Evolutionary conservation across 2,329 filamentous ascomycete species (phyloP), one percentile per base, ranked within the genome.

Genomic region (Cercospora sp.): DNA sequence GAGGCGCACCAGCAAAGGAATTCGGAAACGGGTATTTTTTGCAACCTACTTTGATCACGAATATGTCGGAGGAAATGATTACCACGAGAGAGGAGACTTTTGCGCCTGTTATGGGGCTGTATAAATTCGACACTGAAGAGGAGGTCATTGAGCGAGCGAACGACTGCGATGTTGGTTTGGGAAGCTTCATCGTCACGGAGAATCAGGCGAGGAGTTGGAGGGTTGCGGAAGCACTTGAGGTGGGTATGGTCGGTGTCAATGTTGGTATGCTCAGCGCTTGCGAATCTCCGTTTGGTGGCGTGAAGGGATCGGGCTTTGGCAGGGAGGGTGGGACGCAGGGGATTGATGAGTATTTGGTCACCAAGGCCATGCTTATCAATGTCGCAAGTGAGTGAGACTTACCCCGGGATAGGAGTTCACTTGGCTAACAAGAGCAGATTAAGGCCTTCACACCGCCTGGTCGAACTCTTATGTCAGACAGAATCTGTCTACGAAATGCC

Each of bases 11-110:
- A 43, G 65, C 67, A 18, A 34, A 61, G 40, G 32, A 61, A 16
- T 28, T 59, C 58, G 61, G 69, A 5, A 69, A 69, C n/a, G 72
- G 72, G 26, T 96, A 96, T 82, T 99, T 96, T 83, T 97, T 91
- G 82, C 88, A 94, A 76, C 93, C 92, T 3, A 98, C 95, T 0
- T 90, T 98, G 45, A 88, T 99, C 68, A 90, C 91, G 8, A 91
- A 91, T 70, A 94, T 97, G 90, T 97, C 85, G 10, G 83, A 86
- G 66, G 88, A 94, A 43, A 98, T 98, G 94, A 85, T 87, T 66
- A 86, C 98, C 73, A 90, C 92, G 6, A 83, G 84, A 2, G 94
- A 98, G 80, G 95, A 99, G 84, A 98, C 94, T 0, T 99, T 99
- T 78, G 95, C 95, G 0, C 95, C 95, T 3, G 91, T 98, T 0